Base-by-base conservation (phyloP, 2,329 filamentous ascomycete genomes). In the Calonectria pauciramosa region DNA sequence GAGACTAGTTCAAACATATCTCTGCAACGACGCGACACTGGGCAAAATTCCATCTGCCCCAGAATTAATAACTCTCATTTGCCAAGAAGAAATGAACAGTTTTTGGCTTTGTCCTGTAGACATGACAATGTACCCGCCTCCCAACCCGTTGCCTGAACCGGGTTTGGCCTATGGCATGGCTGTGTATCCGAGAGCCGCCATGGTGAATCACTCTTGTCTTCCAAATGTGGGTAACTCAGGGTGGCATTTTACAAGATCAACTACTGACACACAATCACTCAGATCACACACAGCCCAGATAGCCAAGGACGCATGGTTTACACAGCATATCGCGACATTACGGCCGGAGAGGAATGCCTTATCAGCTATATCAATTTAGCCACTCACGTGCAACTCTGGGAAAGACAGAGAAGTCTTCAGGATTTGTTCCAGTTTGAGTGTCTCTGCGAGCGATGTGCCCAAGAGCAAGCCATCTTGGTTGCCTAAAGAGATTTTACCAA, bases 41-140 rank as follows among this genome's bases (percentile, higher is more conserved):
- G 71, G 70, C 16, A 68, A 65, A n/a, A 26, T 75, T 11, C 36
- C 74, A 30, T 75, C 54, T 66, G 51, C 71, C 9, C 72, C 74
- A 9, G 76, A 81, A 49, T 77, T 79, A 65, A 68, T 82, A 0
- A 65, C 76, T 2, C 47, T 82, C 11, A 71, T 82, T n/a, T 82
- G 80, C 71, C 82, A 82, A 49, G 80, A 82, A 26, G 80, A 82
- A 44, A 82, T 80, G 34, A 82, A 82, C 20, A 81, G 80, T 0
- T 82, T 82, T 54, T 80, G 80, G 1, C 72, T 82, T 16, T 82
- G 82, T 49, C 60, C 60, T 38, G 41, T 49, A 32, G 60, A 65
- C 38, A 49, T 49, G 38, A 47, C 60, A 49, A 49, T 65, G 41
- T 65, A 65, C 38, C 60, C 60, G 44, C 60, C 60, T 44, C 78